Base-by-base conservation (phyloP, 768 basidiomycete genomes). In the Leccinum disarticulatum region DNA sequence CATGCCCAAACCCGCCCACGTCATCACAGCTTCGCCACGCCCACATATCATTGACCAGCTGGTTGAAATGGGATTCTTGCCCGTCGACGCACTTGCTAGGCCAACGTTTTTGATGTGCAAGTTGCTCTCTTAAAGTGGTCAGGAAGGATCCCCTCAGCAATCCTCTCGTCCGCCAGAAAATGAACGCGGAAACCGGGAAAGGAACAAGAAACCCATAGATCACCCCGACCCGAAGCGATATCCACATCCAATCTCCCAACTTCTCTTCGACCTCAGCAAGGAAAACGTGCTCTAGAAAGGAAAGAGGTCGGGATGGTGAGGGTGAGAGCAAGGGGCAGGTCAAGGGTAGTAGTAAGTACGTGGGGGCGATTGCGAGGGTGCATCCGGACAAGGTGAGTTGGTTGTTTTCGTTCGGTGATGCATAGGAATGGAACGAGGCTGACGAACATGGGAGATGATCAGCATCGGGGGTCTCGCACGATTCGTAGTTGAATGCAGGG, bases 331-430 rank as follows among this genome's bases (percentile, higher is more conserved):
- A 84, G 13, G 82, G 82, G 22, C 93, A 95, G 77, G 91, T 98
- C 65, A 98, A 99, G 81, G 84, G 91, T 38, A 79, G 84, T n/a
- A n/a, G 68, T 99, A 99, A 22, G 1, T 75, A 88, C 22, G 22
- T 90, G 72, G 87, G 87, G 74, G 92, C 93, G 41, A 96, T 98
- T 68, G 91, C 86, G 28, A 88, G 87, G 74, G 78, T 98, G 35
- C 96, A 99, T 81, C 96, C 97, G n/a, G 97, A 99, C 72, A 99
- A 98, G 85, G 94, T 95, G 64, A 50, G 81, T 15, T 17, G 14
- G 10, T 31, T 31, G 6, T 38, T 15, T 17, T 38, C 3, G 3
- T 38, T 38, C 11, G 9, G 17, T 17, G 8, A 25, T 31, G 4
- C 17, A 17, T 17, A n/a, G 6, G 7, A 15, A n/a, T 28, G 9